Conservation (phyloP, 1,284 basidiomycete genomes). For the Irpex sp. region DNA sequence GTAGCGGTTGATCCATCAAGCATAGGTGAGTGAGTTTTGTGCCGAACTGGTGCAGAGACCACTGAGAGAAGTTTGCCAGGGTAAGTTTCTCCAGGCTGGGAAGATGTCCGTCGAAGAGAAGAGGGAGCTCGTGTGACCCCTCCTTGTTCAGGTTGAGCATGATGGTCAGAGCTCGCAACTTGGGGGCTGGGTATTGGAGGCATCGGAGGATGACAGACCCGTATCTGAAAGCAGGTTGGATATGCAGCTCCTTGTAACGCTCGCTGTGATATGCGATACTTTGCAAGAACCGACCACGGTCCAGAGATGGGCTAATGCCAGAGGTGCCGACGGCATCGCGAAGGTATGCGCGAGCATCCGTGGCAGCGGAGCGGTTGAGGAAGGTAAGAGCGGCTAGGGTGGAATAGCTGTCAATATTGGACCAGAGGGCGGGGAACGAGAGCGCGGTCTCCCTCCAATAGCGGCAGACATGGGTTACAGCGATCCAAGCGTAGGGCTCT, state of each 20-base stretch:
- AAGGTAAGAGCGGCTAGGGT: slow-evolving; percentile 14
- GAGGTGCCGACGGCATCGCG: slow-evolving; percentile 12
- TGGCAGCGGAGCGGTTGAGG: slow-evolving; percentile 14
- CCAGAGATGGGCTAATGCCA: slow-evolving; percentile 11
- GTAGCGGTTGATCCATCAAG: slow-evolving; percentile 16
- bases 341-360: slow-evolving; percentile 13
- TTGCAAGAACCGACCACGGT: slow-evolving; percentile 12
- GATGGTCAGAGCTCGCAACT: slow-evolving; percentile 14
- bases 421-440: slow-evolving; percentile 23
- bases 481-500: slow-evolving; percentile 15
- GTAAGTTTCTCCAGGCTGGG: slow-evolving; percentile 17
- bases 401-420: slow-evolving; percentile 19
- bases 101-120: slow-evolving; percentile 14
- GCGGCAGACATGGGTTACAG: slow-evolving; percentile 21
- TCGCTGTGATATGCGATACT: slow-evolving; percentile 9
- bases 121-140: slow-evolving; percentile 9
- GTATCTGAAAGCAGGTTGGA: slow-evolving; percentile 18
- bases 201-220: slow-evolving; percentile 11
- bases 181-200: slow-evolving; percentile 15
- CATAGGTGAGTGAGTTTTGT: slow-evolving; percentile 21
- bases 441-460: slow-evolving; percentile 24
- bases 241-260: slow-evolving; percentile 14
- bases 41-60: slow-evolving; percentile 19
- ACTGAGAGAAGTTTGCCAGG: slow-evolving; percentile 20
- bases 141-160: slow-evolving; percentile 6